Evolutionary conservation across 2,329 filamentous ascomycete species (phyloP), one percentile per base, ranked within the genome.

Genomic region (Calonectria multiphialidica): DNA sequence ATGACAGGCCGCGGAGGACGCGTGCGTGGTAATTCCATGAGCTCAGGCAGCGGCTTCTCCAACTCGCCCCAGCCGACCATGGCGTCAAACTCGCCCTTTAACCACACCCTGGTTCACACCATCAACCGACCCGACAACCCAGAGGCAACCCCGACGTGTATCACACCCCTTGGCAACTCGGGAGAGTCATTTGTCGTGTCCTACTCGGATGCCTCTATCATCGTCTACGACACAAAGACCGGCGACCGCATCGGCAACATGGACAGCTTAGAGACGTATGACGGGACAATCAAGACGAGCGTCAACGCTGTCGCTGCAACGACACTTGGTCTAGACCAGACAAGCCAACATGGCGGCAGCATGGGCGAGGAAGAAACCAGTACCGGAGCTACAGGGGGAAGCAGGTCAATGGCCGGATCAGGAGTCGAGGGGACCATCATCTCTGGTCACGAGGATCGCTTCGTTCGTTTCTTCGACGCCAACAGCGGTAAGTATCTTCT

Each of bases 401-500:
- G 88, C 42, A 86, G 88, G 37, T 87, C 87, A 0, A 88, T 88
- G 85, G 92, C 93, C 9, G 93, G 92, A 64, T 95, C 93, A 69
- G 94, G 94, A 40, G 92, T 98, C 1, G 96, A 98, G 83, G 97
- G 97, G 15, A 94, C 97, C 25, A 94, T 99, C 71, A 98, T 99
- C 76, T 97, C 94, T 73, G 97, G 97, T 75, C 96, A 99, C 82
- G 97, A 99, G 86, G 97, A 99, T 85, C 93, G 94, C 78, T 98
- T 95, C 80, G 95, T 99, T 78, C 90, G 96, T 77, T 98, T 99
- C 88, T 99, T 98, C 83, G 97, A 99, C 87, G 97, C 97, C 74
- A 98, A 99, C 82, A 98, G 95, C 85, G 97, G 97, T 98, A 93
- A 85, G 94, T 91, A 8, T 3, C 93, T 90, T 13, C 1, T 53